Evolutionary conservation across 2,329 filamentous ascomycete genomes (phyloP).

Genomic region (Basipetospora sp.): DNA sequence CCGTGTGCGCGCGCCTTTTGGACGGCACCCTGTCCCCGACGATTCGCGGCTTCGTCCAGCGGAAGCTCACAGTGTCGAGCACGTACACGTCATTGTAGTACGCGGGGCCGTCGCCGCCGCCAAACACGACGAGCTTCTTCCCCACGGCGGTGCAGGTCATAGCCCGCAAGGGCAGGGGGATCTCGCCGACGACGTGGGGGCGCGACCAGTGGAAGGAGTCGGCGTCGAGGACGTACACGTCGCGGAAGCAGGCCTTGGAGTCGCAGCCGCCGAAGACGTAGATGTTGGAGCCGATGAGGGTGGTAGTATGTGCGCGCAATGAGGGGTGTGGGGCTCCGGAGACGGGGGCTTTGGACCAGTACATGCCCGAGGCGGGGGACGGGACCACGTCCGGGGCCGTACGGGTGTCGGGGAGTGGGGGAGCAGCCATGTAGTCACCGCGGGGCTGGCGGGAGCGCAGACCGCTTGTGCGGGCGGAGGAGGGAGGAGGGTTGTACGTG

Average conservation of each 20-base stretch:
- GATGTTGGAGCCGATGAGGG: slow-evolving; percentile 50
- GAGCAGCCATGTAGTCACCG: slow-evolving; percentile 34
- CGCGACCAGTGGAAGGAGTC: slow-evolving; percentile 56
- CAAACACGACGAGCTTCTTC: slow-evolving; percentile 56
- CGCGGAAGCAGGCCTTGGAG: slow-evolving; percentile 51
- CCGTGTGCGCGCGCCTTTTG: slow-evolving; percentile 51
- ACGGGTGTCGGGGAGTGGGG: slow-evolving; percentile 40
- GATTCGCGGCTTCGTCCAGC: slow-evolving; percentile 49
- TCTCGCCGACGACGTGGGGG: slow-evolving; percentile 49
- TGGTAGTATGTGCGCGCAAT: slow-evolving; percentile 52
- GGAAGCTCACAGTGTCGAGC: slow-evolving; percentile 54
- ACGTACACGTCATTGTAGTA: slow-evolving; percentile 63
- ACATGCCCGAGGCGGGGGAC: slow-evolving; percentile 56
- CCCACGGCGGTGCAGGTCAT: slow-evolving; percentile 61
- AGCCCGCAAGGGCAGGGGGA: slow-evolving; percentile 49
- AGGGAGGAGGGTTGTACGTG: slow-evolving; percentile 13
- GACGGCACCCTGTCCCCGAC: slow-evolving; percentile 43
- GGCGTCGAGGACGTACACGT: slow-evolving; percentile 53
- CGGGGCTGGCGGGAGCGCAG: slow-evolving; percentile 16
- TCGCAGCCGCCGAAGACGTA: slow-evolving; percentile 58
- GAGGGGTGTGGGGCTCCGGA: slow-evolving; percentile 47
- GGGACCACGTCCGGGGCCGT: slow-evolving; percentile 44
- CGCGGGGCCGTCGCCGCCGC: slow-evolving; percentile 53
- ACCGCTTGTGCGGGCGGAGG: slow-evolving; percentile 8
- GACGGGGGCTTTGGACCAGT: slow-evolving; percentile 53